Evolutionary conservation across 345 rosid genomes (phyloP), one percentile per base, ranked within the genome.

Genomic region (Noccaea bulbosa): DNA sequence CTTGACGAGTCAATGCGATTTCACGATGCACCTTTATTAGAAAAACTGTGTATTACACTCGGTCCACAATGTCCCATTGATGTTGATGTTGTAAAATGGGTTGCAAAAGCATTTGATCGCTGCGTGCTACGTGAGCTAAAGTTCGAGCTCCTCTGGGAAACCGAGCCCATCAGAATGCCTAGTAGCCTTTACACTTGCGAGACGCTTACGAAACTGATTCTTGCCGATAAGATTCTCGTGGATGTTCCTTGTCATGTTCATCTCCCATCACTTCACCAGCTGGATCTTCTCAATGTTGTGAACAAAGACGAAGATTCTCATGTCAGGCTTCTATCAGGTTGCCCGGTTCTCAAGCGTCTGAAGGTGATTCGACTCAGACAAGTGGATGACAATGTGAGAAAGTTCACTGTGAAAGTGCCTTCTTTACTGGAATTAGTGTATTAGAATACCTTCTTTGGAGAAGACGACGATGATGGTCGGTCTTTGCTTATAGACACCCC

Each of bases 401-500:
- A 7, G 9, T 45, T 45, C 49, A 14, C 20, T 15, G 49, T 45
- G 49, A 40, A 40, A 40, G 44, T 40, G 5, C 44, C 44, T 40
- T 40, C 44, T 40, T 61, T 61, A 43, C 5, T 58, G 34, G 20
- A 1, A 2, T 11, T 59, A 59, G 3, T 0, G 17, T 59, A 39
- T 20, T 2, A 0, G 3, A 6, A 3, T 16, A 5, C 10, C 2
- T 12, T 3, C 8, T 4, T 20, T 22, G 1, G 4, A 20, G 10
- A 22, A 7, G 35, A 59, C 11, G 65, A 40, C 3, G 17, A 20
- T 40, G 37, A 41, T 7, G 5, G 4, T 39, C 44, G 40, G 24
- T 46, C 27, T 45, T 45, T 62, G 27, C 30, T 45, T 30, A 27
- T 45, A 46, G 51, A 62, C 40, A 62, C 67, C 5, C 67, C 52